A percentile compares a stretch with the other conserved stretches of the same genome.
These are phyloP conservation scores for Decorospora gaudefroyi DNA, from an alignment of 2,329 filamentous ascomycete genomes.

Conservation along the genomic window DNA sequence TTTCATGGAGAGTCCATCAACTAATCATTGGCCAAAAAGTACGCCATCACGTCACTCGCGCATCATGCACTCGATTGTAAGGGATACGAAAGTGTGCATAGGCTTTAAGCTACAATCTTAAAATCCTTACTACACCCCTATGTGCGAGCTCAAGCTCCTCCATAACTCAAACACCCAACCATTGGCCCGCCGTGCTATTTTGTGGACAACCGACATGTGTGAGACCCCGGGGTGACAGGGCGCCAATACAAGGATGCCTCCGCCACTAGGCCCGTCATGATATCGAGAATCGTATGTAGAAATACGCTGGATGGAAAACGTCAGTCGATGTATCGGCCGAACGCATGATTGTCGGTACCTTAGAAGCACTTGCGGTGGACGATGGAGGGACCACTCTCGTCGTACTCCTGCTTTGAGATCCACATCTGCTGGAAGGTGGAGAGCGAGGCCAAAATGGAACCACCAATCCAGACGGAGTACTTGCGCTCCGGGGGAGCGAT, in stretches of 20 bases:
- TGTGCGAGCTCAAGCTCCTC: slow-evolving; percentile 43
- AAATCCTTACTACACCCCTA: slow-evolving; percentile 41
- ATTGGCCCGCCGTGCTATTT: slow-evolving; percentile 47
- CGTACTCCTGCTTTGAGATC: slow-evolving; percentile 99
- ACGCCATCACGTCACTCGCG: slow-evolving; percentile 9
- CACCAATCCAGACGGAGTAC: slow-evolving; percentile 99
- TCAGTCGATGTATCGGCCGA: slow-evolving; percentile 25
- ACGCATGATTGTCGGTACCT: slow-evolving; percentile 58
- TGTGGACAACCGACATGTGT: slow-evolving; percentile 47
- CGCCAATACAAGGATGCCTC: slow-evolving; percentile 44
- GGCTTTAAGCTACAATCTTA: slow-evolving; percentile 50
- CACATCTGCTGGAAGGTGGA: slow-evolving; percentile 99
- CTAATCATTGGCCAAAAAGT: background rate
- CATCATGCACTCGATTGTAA: slow-evolving; percentile 16
- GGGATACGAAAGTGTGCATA: slow-evolving; percentile 42
- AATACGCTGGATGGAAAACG: slow-evolving; percentile 38
- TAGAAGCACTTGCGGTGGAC: slow-evolving; percentile 99
- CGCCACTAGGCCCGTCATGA: slow-evolving; percentile 47
- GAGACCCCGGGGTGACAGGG: slow-evolving; percentile 43
- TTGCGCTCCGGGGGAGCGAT: slow-evolving; percentile 99
- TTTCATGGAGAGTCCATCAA: too few relatives aligned
- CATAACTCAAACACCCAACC: slow-evolving; percentile 47
- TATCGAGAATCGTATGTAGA: slow-evolving; percentile 42
- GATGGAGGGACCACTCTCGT: slow-evolving; percentile 99
- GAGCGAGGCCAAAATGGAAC: slow-evolving; percentile 98